These are phyloP conservation scores for Mycena amicta DNA, from an alignment of 768 basidiomycete genomes.

Conservation along the genomic window DNA sequence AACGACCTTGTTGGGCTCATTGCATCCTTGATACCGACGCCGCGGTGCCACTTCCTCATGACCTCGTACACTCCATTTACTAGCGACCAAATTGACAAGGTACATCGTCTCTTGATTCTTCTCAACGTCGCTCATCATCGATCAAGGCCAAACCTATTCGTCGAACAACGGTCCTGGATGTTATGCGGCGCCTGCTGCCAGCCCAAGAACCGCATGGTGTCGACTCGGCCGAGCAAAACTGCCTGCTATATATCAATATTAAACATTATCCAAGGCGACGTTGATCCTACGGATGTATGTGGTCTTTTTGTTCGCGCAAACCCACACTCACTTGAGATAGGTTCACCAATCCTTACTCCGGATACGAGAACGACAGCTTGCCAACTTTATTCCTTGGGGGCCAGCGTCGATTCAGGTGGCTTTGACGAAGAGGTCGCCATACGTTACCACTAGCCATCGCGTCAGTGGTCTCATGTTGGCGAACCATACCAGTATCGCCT, in stretches of 20 bases:
- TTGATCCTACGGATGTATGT: constrained; percentile 93
- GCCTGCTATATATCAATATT: constrained; percentile 97
- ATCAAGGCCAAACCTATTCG: constrained; percentile 89
- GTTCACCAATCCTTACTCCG: constrained; percentile 96
- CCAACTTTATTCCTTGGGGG: constrained; percentile 99
- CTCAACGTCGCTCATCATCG: not conserved
- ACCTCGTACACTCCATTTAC: constrained; percentile 99
- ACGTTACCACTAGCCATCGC: constrained; percentile 84
- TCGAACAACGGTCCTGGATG: constrained; percentile 95
- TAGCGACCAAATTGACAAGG: constrained; percentile 95
- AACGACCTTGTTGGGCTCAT: constrained; percentile 98
- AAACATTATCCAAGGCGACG: constrained; percentile 98
- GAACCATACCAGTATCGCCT: constrained; percentile 96
- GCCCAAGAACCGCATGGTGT: constrained; percentile 98
- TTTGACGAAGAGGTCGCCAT: constrained; percentile 87
- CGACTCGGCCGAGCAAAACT: constrained; percentile 87
- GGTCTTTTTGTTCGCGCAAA: not conserved
- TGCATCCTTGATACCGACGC: constrained; percentile 94
- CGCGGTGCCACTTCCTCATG: constrained; percentile 97
- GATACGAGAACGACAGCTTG: constrained; percentile 94
- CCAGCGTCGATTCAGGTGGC: constrained; percentile 98
- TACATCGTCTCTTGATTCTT: constrained; percentile 33
- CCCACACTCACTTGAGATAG: constrained; percentile 39
- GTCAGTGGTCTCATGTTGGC: constrained; percentile 99
- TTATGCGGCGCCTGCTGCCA: constrained; percentile 97